Evolutionary conservation across 2,329 filamentous ascomycete species (phyloP), one percentile per base, ranked within the genome.

Genomic region (Fusarium nelsonii): DNA sequence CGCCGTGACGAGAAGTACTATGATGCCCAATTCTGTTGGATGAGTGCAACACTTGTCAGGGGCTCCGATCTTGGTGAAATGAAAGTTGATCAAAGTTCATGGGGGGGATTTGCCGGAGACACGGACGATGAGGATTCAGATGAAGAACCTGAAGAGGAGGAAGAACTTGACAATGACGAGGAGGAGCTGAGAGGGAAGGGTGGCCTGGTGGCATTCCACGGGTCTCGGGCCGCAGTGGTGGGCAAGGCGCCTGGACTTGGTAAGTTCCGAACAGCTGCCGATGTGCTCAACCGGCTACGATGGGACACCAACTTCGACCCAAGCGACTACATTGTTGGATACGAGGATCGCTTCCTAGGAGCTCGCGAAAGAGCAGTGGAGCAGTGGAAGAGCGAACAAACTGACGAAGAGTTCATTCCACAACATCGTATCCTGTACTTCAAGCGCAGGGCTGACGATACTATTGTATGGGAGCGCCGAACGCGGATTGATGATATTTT

Each of bases 321-420:
- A 46, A 76, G 76, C 20, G 84, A 89, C 64, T 88, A 84, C 68
- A 65, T 89, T 7, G 81, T 90, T 49, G 88, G 87, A 2, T 90
- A 90, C 69, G 84, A 88, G 70, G 88, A 90, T 74, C 81, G 88
- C 16, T 90, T 90, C 71, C 63, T 81, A 6, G 87, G 86, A 2
- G 80, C 82, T 4, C 82, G 81, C 68, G 88, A 90, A 75, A 85
- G 84, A 66, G 74, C 81, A 3, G 76, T 90, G 7, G 84, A 83
- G 52, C 78, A 81, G 32, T 90, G 88, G 88, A 88, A 87, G 79
- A 81, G 79, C 16, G 88, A 90, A 71, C 84, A 87, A 76, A 89
- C 88, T 33, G 85, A 90, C 67, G 87, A 90, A 62, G 88, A 90
- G 75, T 91, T 89, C 71, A 90, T 91, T 57, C 88, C 88, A 8